Base-by-base conservation (phyloP, 208 protist species). In the Acanthamoeba castellanii region DNA sequence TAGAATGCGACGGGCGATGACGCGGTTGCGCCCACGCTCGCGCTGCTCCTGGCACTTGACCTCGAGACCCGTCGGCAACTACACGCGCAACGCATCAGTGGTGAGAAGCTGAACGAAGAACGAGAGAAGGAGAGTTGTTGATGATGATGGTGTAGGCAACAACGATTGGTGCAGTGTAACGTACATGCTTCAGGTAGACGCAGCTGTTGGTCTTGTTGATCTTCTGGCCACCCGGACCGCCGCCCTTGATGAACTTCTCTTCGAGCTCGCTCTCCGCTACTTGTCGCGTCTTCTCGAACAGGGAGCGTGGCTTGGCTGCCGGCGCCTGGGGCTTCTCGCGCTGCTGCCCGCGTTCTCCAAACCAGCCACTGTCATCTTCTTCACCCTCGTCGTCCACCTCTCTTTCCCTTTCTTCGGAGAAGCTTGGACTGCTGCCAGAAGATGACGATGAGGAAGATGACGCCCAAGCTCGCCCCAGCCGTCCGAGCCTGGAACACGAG, bases 191-290 rank as follows among this genome's bases (percentile, higher is more conserved):
- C 3, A 84, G 22, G 45, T 52, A 84, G 45, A 84, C 76, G 13
- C 76, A 84, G 76, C 50, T 84, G 32, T 84, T 84, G 76, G 45
- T 84, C 47, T 84, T 84, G 76, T 84, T 84, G 45, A 84, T 52
- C 34, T 84, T 84, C 76, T 84, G 76, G 25, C 76, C 76, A 37
- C 76, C 76, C 8, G 76, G 76, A 1, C 76, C 76, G 50, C 76
- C 76, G 32, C 76, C 76, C 76, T 84, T 84, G 76, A 84, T 84
- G 34, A 84, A 84, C 50, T 84, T 84, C 76, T 84, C 76, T 45
- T 84, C 76, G 32, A 84, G 13, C 50, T 84, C 76, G 25, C 30
- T 50, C 32, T 84, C 76, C 37, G 20, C 76, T 8, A 84, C 37
- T 30, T 47, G 20, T 32, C 76, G 37, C 22, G 76, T 84, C 76